These are phyloP conservation scores for Alternaria burnsii DNA, from an alignment of 2,329 filamentous ascomycete species.

Conservation along the genomic window DNA sequence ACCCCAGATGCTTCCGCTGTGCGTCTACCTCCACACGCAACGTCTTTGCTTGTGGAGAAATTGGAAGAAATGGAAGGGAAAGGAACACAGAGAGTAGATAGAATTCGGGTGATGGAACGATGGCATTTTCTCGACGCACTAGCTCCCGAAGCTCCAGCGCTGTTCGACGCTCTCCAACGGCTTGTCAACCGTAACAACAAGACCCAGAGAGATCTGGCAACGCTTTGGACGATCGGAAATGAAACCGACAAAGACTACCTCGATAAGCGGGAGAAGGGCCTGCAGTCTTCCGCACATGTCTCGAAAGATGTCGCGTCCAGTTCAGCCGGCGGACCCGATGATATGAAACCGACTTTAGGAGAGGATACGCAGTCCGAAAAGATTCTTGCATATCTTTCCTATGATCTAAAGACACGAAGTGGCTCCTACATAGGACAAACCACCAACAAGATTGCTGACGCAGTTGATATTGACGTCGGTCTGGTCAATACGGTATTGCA, in stretches of 20 bases:
- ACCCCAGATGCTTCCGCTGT: no score
- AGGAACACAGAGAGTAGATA: neutral
- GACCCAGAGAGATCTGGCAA: neutral
- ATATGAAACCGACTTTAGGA: neutral
- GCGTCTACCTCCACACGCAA: no score
- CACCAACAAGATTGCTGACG: constrained; percentile 14
- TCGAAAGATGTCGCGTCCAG: neutral
- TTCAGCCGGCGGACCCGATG: neutral
- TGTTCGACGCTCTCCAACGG: constrained; percentile 15
- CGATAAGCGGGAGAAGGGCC: no score
- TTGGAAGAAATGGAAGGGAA: neutral
- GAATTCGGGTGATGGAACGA: neutral
- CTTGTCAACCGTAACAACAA: neutral
- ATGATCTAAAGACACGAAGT: constrained; percentile 22
- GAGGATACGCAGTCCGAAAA: neutral
- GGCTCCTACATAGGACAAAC: constrained; percentile 31
- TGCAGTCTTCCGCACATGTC: neutral
- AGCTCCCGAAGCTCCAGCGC: neutral
- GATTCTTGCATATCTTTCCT: constrained; percentile 19
- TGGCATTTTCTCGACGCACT: constrained; percentile 10
- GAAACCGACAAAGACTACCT: no score
- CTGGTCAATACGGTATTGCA: neutral
- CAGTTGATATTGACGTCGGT: neutral
- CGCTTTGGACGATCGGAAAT: neutral
- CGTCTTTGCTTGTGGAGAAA: neutral